A percentile compares a stretch with the other conserved stretches of the same genome.
Conservation (phyloP, 2,329 filamentous ascomycete genomes). For the Phaeosphaeriaceae sp. region DNA sequence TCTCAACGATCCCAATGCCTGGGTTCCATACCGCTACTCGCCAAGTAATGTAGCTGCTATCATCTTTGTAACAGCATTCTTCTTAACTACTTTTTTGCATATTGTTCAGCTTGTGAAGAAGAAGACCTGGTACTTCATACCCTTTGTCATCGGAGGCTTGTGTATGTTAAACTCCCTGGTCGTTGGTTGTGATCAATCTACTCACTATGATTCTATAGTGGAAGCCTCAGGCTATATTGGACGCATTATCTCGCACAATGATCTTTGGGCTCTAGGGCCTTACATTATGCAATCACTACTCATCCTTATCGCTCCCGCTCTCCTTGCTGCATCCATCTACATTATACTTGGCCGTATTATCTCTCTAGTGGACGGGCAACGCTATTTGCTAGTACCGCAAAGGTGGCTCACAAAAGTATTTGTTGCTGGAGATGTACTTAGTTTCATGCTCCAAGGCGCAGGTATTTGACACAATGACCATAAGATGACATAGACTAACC, state of each 20-base stretch:
- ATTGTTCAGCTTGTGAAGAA: conserved; percentile 50
- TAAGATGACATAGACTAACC: conserved; percentile 1
- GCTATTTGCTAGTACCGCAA: conserved; percentile 47
- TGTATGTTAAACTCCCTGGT: conserved; percentile 46
- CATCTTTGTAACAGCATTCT: conserved; percentile 57
- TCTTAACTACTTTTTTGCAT: conserved; percentile 49
- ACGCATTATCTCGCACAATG: conserved; percentile 49
- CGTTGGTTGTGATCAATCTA: too few species aligned
- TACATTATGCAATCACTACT: conserved; percentile 54
- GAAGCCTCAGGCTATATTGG: conserved; percentile 60
- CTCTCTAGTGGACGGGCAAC: conserved; percentile 46
- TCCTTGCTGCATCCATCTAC: conserved; percentile 58
- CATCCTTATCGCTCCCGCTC: conserved; percentile 53
- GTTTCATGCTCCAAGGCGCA: conserved; percentile 51
- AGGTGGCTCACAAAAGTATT: conserved; percentile 55
- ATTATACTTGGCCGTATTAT: conserved; percentile 58
- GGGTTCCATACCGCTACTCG: conserved; percentile 41
- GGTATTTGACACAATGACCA: conserved; percentile 4
- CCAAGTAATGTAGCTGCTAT: conserved; percentile 55
- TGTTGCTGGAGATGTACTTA: conserved; percentile 54
- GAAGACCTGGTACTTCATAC: conserved; percentile 59
- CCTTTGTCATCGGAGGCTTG: conserved; percentile 57
- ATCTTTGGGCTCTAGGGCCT: conserved; percentile 46
- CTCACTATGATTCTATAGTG: conserved; percentile 41
- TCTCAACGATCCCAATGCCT: conserved; percentile 22